Evolutionary conservation across 73 alveolate genomes (phyloP), one percentile per base, ranked within the genome.

Genomic region (Blepharisma japonicum): DNA sequence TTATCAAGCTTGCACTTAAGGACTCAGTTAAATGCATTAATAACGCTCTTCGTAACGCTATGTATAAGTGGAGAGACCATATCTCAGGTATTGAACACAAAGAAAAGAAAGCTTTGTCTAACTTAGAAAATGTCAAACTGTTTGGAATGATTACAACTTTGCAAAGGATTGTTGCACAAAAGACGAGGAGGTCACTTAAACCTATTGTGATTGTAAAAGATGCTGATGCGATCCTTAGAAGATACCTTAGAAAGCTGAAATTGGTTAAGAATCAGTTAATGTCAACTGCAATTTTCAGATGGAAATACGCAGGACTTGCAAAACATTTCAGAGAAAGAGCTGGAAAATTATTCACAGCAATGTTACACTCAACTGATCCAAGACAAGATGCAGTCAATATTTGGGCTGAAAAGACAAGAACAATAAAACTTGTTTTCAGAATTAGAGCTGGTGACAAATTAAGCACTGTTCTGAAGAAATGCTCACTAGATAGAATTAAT

Each of bases 241-340:
- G 74, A 61, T 20, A 14, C 48, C 14, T 61, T 61, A n/a, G 74
- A n/a, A 61, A 61, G 5, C 23, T 61, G 46, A 0, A n/a, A 1
- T 9, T 14, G 2, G 74, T 61, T 14, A 61, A 61, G 23, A 39
- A 61, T 39, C 23, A 39, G 48, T 4, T 39, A 2, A 8, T 61
- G 11, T 39, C 47, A 8, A 25, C 23, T 61, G 39, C 18, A 0
- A 61, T 61, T n/a, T 25, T 61, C 18, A 61, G 74, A 61, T 61
- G 74, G 74, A 61, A 61, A 39, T 61, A 61, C 47, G 47, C 14
- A 14, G 23, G 23, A 61, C 38, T 61, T 25, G 74, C 74, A 8
- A 14, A 39, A 2, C 5, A 2, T 39, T 14, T 39, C 47, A 61
- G 74, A 61, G 74, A 61, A 61, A 61, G 23, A 61, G 74, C 74